A percentile compares a stretch with the other conserved stretches of the same genome.
phyloP scores from a whole-genome alignment of 1,284 basidiomycete species.

The Leccinum pachyderme region DNA sequence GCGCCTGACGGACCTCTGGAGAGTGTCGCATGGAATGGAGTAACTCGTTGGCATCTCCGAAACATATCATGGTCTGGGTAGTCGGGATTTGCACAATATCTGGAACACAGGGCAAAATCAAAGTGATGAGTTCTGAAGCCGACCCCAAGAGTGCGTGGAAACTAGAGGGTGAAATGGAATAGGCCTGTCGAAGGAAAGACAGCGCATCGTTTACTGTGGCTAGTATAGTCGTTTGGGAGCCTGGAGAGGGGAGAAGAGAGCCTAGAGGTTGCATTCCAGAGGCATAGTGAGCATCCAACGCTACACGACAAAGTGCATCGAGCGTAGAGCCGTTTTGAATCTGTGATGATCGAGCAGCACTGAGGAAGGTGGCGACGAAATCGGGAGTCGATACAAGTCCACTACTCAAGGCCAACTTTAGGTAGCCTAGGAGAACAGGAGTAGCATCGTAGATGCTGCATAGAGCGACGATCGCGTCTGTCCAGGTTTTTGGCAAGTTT shows the following conservation, averaged over 20 bases:
- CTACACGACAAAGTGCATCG: conserved; percentile 63
- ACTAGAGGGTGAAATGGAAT: conserved; percentile 55
- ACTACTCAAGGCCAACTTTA: conserved; percentile 56
- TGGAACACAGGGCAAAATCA: conserved; percentile 56
- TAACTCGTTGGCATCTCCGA: conserved; percentile 54
- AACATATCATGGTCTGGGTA: conserved; percentile 53
- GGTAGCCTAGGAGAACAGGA: conserved; percentile 57
- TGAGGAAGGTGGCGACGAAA: conserved; percentile 57
- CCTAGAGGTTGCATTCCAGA: conserved; percentile 51
- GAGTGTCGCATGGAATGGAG: conserved; percentile 51
- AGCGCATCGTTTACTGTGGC: conserved; percentile 59
- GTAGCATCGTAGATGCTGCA: conserved; percentile 66
- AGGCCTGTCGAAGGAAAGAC: conserved; percentile 53
- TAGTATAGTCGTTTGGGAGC: conserved; percentile 48
- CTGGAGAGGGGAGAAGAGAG: conserved; percentile 49
- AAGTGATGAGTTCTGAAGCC: conserved; percentile 58
- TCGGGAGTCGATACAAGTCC: conserved; percentile 54
- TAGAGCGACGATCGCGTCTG: conserved; percentile 67
- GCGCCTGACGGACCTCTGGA: conserved; percentile 48
- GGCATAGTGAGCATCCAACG: conserved; percentile 59
- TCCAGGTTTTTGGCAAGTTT: conserved; percentile 4
- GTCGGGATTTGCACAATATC: conserved; percentile 60
- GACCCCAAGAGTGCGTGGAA: conserved; percentile 60
- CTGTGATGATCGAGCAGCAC: conserved; percentile 42
- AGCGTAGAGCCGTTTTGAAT: conserved; percentile 63